These are phyloP conservation scores for Amyloporia xantha DNA, from an alignment of 768 basidiomycete genomes.

Conservation along the genomic window DNA sequence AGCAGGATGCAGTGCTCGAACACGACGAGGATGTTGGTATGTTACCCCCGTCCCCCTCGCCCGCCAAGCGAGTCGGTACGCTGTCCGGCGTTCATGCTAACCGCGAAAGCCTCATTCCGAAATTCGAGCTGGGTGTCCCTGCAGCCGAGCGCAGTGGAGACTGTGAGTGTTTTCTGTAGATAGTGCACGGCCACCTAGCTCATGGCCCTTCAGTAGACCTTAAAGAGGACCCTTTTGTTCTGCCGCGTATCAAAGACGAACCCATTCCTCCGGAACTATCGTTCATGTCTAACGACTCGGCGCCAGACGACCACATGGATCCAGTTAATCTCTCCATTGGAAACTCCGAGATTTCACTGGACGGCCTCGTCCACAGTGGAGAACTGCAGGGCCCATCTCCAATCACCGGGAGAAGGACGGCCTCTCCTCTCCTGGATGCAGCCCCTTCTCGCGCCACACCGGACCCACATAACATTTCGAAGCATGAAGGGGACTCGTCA, in stretches of 20 bases:
- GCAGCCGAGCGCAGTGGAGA: conserved; percentile 11
- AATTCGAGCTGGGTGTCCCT: conserved; percentile 21
- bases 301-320: conserved; percentile 9
- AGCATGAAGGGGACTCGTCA: not conserved
- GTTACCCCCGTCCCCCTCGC: conserved; percentile 46
- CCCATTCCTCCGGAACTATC: conserved; percentile 18
- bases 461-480: not conserved
- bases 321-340: conserved; percentile 23
- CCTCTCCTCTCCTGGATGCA: not conserved
- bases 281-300: conserved; percentile 17
- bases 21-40: conserved; percentile 35
- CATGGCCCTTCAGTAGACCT: conserved; percentile 1
- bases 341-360: conserved; percentile 30
- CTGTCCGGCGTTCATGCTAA: conserved; percentile 15
- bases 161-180: too few relatives aligned
- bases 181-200: too few relatives aligned
- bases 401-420: not conserved
- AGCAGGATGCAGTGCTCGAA: conserved; percentile 3
- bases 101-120: conserved; percentile 29
- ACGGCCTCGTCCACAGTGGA: conserved; percentile 25
- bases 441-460: too few relatives aligned
- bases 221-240: conserved; percentile 19
- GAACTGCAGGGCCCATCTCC: conserved; percentile 12
- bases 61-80: conserved; percentile 24
- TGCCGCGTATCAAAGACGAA: conserved; percentile 22